Evolutionary conservation across 192 early-diverging fungal species (phyloP).

Genomic region (Jimgerdemannia lactiflua): DNA sequence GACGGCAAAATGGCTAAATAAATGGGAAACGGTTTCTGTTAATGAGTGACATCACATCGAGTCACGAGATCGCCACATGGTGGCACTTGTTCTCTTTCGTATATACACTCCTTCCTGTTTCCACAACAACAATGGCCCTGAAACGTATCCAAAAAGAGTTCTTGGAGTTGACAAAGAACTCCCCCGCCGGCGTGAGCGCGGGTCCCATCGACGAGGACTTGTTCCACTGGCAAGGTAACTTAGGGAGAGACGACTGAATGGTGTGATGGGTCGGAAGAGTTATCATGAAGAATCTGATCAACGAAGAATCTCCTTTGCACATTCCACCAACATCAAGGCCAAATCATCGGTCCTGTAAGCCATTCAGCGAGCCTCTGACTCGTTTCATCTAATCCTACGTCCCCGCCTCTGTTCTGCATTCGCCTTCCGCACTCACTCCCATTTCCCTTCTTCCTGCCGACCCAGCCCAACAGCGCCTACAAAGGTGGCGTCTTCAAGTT

Average conservation of each 20-base stretch:
- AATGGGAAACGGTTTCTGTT: too few relatives aligned
- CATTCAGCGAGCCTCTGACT: background rate
- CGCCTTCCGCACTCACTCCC: background rate
- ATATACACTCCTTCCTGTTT: too few relatives aligned
- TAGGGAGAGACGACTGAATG: background rate
- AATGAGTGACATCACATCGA: too few relatives aligned
- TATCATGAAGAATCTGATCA: too few relatives aligned
- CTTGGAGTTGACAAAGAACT: constrained; percentile 57
- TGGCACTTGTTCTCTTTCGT: too few relatives aligned
- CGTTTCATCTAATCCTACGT: background rate
- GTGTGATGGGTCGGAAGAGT: too few relatives aligned
- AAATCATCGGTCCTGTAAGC: too few relatives aligned
- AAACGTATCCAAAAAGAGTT: constrained; percentile 53
- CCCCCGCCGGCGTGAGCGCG: constrained; percentile 50
- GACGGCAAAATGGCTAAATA: too few relatives aligned
- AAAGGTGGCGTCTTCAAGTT: constrained; percentile 71
- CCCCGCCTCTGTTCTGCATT: background rate
- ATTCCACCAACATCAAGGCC: too few relatives aligned
- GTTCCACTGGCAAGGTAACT: constrained; percentile 64
- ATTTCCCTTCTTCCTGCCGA: background rate
- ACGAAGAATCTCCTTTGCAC: too few relatives aligned
- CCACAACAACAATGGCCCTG: constrained; percentile 20
- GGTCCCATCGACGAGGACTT: constrained; percentile 62
- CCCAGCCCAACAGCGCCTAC: constrained; percentile 57
- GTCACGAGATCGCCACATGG: too few relatives aligned